Conservation (phyloP, 306 rosid genomes). For the Vigna reflexopilosa region DNA sequence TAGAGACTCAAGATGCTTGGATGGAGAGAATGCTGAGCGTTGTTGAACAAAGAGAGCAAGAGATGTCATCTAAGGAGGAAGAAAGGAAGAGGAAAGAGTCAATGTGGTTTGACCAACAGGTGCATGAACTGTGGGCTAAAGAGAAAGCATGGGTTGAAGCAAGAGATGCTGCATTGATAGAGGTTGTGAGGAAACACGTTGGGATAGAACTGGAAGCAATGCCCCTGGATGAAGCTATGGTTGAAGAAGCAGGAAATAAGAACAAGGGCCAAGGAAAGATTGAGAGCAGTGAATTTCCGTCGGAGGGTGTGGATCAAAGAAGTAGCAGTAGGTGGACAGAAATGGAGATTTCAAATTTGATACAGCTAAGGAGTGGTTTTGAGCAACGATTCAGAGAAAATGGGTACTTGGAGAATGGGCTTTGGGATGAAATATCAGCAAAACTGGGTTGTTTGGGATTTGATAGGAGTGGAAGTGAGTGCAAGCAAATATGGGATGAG, state of each 20-base stretch:
- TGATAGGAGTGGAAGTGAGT: slow-evolving; percentile 50
- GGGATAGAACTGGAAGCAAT: slow-evolving; percentile 40
- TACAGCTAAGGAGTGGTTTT: slow-evolving; percentile 49
- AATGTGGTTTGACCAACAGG: slow-evolving; percentile 57
- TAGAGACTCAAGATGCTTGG: slow-evolving; percentile 75
- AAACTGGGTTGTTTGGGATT: slow-evolving; percentile 53
- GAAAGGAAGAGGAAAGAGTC: slow-evolving; percentile 67
- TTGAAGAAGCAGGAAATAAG: slow-evolving; percentile 27
- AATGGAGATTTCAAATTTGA: slow-evolving; percentile 55
- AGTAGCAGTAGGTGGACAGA: slow-evolving; percentile 50
- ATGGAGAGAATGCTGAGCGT: slow-evolving; percentile 67
- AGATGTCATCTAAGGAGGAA: slow-evolving; percentile 61
- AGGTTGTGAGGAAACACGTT: slow-evolving; percentile 53
- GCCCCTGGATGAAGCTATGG: slow-evolving; percentile 20
- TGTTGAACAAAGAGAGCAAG: slow-evolving; percentile 65
- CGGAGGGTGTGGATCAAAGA: slow-evolving; percentile 30
- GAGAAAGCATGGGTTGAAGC: slow-evolving; percentile 79
- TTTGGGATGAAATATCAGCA: slow-evolving; percentile 58
- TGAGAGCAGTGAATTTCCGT: not conserved
- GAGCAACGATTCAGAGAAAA: slow-evolving; percentile 50
- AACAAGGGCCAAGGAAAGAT: slow-evolving; percentile 18
- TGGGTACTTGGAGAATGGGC: slow-evolving; percentile 43
- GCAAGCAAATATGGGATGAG: slow-evolving; percentile 60
- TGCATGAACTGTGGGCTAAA: slow-evolving; percentile 66
- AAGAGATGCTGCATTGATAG: slow-evolving; percentile 70